Evolutionary conservation across 768 basidiomycete genomes (phyloP), one percentile per base, ranked within the genome.

Genomic region (Daedalea quercina): DNA sequence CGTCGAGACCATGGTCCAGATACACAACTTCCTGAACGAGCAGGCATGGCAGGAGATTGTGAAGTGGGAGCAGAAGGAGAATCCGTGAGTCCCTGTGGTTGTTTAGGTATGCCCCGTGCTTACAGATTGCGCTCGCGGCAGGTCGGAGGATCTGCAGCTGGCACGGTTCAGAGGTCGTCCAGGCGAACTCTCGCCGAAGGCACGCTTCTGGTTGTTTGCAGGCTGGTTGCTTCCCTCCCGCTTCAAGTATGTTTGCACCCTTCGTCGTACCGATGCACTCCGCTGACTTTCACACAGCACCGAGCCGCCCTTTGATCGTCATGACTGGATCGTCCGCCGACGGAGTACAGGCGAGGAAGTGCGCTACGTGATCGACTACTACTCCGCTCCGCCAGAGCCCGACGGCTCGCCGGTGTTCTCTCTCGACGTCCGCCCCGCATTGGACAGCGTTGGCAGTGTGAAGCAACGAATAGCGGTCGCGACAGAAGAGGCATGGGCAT

Each of bases 311-410:
- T 98, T 99, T 65, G 96, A 99, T 55, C 67, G 70, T 19, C 96
- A 99, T 67, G 96, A 99, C 72, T 99, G 96, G 96, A 71, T 96
- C 49, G 78, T 99, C 50, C 87, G 87, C 26, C 84, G 95, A 48
- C 83, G 85, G 28, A 73, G 74, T 37, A 84, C 86, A 1, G 84
- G 88, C 17, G 81, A 89, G 60, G 87, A 92, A 69, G 85, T 92
- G 48, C 87, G 91, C 65, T 95, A 99, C 69, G 89, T 99, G 44
- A 98, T 99, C 61, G 96, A 99, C 73, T 99, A 99, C 71, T 98
- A 98, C 69, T 89, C 90, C 44, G 93, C 92, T 0, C 91, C 94
- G 1, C 82, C 88, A 2, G 85, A 94, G 51, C 76, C 82, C 8
- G 88, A 96, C 59, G 95, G 95, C 8, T 89, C 88, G 43, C 96